A percentile compares a stretch with the other conserved stretches of the same genome.
Evolutionary conservation across 2,329 filamentous ascomycete genomes (phyloP).

Genomic region (Talaromyces sp.): DNA sequence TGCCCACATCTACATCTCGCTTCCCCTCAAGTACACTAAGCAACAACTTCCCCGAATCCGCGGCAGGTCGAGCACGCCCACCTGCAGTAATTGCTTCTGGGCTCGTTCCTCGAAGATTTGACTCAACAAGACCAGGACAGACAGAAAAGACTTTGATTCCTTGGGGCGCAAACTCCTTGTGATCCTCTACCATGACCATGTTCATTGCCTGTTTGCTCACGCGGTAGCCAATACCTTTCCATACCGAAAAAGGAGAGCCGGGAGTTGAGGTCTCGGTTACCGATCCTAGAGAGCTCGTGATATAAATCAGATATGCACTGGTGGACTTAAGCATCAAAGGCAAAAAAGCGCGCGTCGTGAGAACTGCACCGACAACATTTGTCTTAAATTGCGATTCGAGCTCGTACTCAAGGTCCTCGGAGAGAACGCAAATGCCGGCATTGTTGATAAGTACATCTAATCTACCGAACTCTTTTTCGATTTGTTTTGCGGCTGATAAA

Average conservation of each 20-base stretch:
- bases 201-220: slow-evolving; percentile 41
- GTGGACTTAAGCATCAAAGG: slow-evolving; percentile 40
- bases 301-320: not conserved
- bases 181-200: slow-evolving; percentile 45
- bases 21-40: slow-evolving; percentile 35
- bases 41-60: slow-evolving; percentile 32
- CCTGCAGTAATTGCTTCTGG: slow-evolving; percentile 18
- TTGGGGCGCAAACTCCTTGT: slow-evolving; percentile 39
- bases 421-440: slow-evolving; percentile 35
- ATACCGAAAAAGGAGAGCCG: not conserved
- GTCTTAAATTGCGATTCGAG: not conserved
- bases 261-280: not conserved
- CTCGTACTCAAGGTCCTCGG: not conserved
- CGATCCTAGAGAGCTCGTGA: not conserved
- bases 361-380: slow-evolving; percentile 40
- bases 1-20: slow-evolving; percentile 37
- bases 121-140: slow-evolving; percentile 45
- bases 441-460: slow-evolving; percentile 55
- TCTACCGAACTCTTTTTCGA: slow-evolving; percentile 37
- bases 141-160: slow-evolving; percentile 47
- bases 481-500: slow-evolving; percentile 36
- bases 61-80: slow-evolving; percentile 27
- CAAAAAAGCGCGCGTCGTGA: slow-evolving; percentile 44
- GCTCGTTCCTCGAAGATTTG: slow-evolving; percentile 26
- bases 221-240: slow-evolving; percentile 28